Conservation (phyloP, 2,329 filamentous ascomycete genomes). For the Neospermospora avenae region DNA sequence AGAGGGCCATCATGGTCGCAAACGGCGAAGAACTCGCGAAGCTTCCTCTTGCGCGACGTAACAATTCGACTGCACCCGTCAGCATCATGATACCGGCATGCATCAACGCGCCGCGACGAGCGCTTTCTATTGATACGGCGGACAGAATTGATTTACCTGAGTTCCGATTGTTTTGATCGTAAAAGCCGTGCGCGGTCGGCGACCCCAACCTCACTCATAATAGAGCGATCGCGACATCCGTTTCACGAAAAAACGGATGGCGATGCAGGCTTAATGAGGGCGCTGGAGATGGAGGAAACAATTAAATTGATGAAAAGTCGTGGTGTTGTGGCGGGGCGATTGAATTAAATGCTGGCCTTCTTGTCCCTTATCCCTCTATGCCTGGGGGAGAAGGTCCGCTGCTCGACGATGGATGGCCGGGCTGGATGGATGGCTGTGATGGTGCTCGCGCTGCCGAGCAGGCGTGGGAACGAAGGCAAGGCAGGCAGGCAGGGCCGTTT, state of each 20-base stretch:
- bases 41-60: conserved; percentile 84
- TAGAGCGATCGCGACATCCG: conserved; percentile 67
- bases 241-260: conserved; percentile 62
- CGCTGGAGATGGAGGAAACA: conserved; percentile 32
- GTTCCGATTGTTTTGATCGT: conserved; percentile 61
- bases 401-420: background rate
- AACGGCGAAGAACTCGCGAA: conserved; percentile 83
- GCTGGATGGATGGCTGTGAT: background rate
- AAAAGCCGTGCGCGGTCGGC: conserved; percentile 64
- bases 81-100: conserved; percentile 26
- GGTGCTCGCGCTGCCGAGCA: background rate
- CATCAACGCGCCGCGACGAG: conserved; percentile 25
- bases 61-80: conserved; percentile 60
- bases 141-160: conserved; percentile 48
- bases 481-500: background rate
- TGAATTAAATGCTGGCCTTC: conserved; percentile 22
- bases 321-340: conserved; percentile 27
- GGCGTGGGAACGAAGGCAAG: background rate
- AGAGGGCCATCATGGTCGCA: conserved; percentile 61
- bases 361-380: conserved; percentile 9
- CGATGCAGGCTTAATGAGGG: conserved; percentile 37
- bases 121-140: conserved; percentile 21
- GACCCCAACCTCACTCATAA: conserved; percentile 68
- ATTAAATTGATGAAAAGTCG: conserved; percentile 29
- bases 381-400: background rate